Conservation (phyloP, 306 rosid species). For the Dryas alaskensis region DNA sequence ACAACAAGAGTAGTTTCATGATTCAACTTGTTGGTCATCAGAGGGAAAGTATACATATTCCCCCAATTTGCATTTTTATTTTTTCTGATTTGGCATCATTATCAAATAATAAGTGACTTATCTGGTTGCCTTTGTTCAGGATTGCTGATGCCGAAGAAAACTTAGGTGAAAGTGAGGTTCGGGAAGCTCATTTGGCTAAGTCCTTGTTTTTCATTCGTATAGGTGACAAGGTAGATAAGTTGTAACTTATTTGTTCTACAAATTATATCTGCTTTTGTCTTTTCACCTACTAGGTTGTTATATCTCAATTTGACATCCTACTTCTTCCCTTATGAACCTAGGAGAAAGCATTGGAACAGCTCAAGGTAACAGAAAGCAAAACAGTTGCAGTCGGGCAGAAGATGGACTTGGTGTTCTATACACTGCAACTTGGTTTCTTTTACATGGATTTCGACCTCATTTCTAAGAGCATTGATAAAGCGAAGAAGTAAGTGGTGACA, state of each 20-base stretch:
- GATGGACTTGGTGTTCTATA: slow-evolving; percentile 93
- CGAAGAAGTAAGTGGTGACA: slow-evolving; percentile 57
- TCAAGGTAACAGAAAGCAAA: slow-evolving; percentile 87
- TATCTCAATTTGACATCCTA: slow-evolving; percentile 16
- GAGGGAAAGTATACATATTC: neutral
- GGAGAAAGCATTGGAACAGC: slow-evolving; percentile 92
- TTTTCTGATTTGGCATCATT: neutral
- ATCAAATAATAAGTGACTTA: neutral
- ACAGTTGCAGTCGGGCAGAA: slow-evolving; percentile 98
- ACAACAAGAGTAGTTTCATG: neutral
- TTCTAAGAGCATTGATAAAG: slow-evolving; percentile 93
- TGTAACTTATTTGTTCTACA: slow-evolving; percentile 1
- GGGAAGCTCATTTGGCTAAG: slow-evolving; percentile 97
- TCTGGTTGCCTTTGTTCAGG: slow-evolving; percentile 45
- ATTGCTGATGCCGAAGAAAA: slow-evolving; percentile 98
- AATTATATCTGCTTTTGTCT: neutral
- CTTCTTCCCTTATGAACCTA: slow-evolving; percentile 31
- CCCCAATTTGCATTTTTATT: neutral
- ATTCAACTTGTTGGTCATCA: neutral
- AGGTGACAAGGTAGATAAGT: slow-evolving; percentile 76
- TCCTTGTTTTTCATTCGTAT: slow-evolving; percentile 81
- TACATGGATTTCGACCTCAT: slow-evolving; percentile 96
- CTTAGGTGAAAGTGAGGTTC: slow-evolving; percentile 98
- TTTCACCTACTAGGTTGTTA: neutral
- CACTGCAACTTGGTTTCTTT: slow-evolving; percentile 89